These are phyloP conservation scores for Colletotrichum brevisporum DNA, from an alignment of 2,329 filamentous ascomycete genomes.

Conservation along the genomic window DNA sequence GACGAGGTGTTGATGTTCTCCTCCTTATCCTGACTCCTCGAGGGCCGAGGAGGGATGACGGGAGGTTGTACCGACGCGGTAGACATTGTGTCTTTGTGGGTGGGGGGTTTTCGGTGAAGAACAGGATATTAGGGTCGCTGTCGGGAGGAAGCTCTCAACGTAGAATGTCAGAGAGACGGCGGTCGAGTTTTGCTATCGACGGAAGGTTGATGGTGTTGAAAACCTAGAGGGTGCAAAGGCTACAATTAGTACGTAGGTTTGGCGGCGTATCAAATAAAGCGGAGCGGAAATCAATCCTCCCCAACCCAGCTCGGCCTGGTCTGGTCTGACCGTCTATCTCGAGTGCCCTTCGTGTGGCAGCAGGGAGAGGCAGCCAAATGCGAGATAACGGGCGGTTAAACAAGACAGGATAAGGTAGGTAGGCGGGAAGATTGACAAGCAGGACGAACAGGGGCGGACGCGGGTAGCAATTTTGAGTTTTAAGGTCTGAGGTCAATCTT, in stretches of 20 bases:
- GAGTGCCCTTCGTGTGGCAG: constrained; percentile 8
- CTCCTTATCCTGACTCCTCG: constrained; percentile 62
- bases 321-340: constrained; percentile 14
- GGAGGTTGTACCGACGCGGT: constrained; percentile 66
- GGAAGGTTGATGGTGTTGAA: neutral
- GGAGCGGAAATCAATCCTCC: constrained; percentile 10
- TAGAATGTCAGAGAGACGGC: neutral
- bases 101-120: constrained; percentile 42
- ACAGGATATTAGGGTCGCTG: neutral
- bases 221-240: constrained; percentile 17
- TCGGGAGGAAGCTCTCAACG: neutral
- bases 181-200: constrained; percentile 2
- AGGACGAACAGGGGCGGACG: constrained; percentile 19
- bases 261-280: constrained; percentile 36
- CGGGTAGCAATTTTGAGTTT: constrained; percentile 18
- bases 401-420: constrained; percentile 17
- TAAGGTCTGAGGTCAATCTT: constrained; percentile 20
- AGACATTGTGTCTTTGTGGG: constrained; percentile 58
- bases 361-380: constrained; percentile 20
- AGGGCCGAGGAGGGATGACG: constrained; percentile 70
- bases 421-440: constrained; percentile 15
- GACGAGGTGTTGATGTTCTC: constrained; percentile 49
- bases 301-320: constrained; percentile 17
- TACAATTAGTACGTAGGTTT: constrained; percentile 24
- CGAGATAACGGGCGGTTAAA: constrained; percentile 32